These are phyloP conservation scores for Amoebophrya sp. DNA, from an alignment of 169 alveolate species.

Conservation along the genomic window DNA sequence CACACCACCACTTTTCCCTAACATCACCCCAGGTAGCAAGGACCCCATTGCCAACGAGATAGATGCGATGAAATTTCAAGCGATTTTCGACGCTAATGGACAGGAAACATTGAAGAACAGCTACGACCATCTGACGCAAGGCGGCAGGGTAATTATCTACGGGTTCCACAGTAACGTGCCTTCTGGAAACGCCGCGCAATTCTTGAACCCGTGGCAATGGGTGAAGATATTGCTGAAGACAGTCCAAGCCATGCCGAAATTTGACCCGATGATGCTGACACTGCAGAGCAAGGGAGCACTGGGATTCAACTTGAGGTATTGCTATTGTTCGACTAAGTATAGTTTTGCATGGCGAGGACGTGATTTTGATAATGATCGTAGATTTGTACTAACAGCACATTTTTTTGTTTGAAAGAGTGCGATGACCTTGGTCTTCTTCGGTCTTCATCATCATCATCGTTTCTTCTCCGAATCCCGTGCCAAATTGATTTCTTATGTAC, in stretches of 20 bases:
- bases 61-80: no score
- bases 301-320: conserved; percentile 14
- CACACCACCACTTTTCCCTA: no score
- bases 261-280: conserved; percentile 11
- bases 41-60: no score
- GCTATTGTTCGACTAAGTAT: neutral
- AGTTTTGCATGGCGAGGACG: neutral
- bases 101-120: neutral
- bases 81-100: conserved; percentile 19
- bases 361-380: no score
- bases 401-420: no score
- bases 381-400: neutral
- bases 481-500: neutral
- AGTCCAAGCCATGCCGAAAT: neutral
- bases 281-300: neutral
- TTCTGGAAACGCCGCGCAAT: neutral
- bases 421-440: neutral
- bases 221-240: neutral
- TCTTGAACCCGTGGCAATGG: neutral
- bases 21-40: no score
- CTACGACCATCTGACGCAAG: neutral
- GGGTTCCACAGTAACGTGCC: conserved; percentile 26
- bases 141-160: neutral
- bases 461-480: neutral
- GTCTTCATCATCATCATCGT: neutral